Base-by-base conservation (phyloP, 805 yeast genomes). In the Candida krabiensis region DNA sequence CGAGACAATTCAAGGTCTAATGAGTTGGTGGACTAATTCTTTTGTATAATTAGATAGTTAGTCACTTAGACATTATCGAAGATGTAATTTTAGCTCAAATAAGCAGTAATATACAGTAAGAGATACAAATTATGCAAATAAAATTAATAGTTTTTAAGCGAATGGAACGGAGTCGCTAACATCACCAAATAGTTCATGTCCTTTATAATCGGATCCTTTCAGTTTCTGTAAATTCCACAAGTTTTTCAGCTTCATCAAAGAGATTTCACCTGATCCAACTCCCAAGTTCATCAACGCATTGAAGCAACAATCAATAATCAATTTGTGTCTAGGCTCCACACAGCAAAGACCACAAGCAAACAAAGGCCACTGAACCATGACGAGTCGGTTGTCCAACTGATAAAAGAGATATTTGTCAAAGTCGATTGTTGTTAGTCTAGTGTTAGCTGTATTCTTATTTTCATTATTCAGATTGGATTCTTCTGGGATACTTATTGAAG, bases 1-100 rank as follows among this genome's bases (percentile, higher is more conserved):
- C 69, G 61, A 42, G 77, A 73, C 36, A 62, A 63, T 33, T 49
- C 62, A 14, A 61, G 65, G 44, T 40, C 56, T 13, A 60, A 65
- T 12, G 73, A 69, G 43, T 35, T 61, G 30, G 40, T 52, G 27
- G 60, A 52, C n/a, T 52, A 23, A 43, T 16, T 24, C 11, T 21
- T 7, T 21, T 21, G 11, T 21, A n/a, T n/a, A n/a, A n/a, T n/a
- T n/a, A n/a, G n/a, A n/a, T n/a, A n/a, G n/a, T n/a, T n/a, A n/a
- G n/a, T n/a, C n/a, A n/a, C n/a, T n/a, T n/a, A n/a, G n/a, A n/a
- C n/a, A n/a, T n/a, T n/a, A n/a, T n/a, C n/a, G n/a, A n/a, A n/a
- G n/a, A n/a, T n/a, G n/a, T n/a, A n/a, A n/a, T n/a, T n/a, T n/a
- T n/a, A n/a, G n/a, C n/a, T n/a, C n/a, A n/a, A n/a, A n/a, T n/a